Percentiles rank a stretch among this genome's conserved stretches.
Conservation (phyloP, 2,329 filamentous ascomycete species). For the Xylariaceae sp. region DNA sequence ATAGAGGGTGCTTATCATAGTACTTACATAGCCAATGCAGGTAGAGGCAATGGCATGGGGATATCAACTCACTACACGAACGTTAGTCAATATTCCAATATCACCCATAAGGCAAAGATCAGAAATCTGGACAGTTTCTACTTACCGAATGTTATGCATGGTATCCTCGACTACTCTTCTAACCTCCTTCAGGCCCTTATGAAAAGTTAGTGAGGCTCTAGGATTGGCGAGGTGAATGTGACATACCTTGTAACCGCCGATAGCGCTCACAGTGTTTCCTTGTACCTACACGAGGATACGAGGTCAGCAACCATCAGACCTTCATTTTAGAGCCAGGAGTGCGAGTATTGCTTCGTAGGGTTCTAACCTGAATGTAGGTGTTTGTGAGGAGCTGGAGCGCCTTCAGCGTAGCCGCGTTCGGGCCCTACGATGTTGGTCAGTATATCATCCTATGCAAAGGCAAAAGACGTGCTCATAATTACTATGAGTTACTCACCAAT, state of each 20-base stretch:
- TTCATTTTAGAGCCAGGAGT: background rate
- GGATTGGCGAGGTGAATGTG: background rate
- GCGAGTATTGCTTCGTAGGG: background rate
- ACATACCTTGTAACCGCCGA: conserved; percentile 73
- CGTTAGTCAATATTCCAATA: conserved; percentile 1
- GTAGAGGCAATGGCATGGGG: background rate
- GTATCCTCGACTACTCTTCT: conserved; percentile 87
- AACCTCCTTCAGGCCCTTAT: conserved; percentile 75
- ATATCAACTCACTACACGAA: conserved; percentile 8
- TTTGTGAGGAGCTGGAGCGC: conserved; percentile 75
- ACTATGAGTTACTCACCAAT: conserved; percentile 37
- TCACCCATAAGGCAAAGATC: background rate
- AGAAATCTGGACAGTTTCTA: background rate
- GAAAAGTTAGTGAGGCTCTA: conserved; percentile 1
- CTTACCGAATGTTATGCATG: conserved; percentile 76
- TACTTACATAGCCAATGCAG: background rate
- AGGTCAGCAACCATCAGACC: background rate
- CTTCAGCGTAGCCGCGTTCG: conserved; percentile 87
- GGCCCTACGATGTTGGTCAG: conserved; percentile 47
- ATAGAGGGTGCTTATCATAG: background rate
- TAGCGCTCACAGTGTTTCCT: conserved; percentile 87
- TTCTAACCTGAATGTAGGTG: conserved; percentile 73
- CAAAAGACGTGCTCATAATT: background rate
- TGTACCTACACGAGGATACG: conserved; percentile 49
- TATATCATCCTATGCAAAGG: background rate